Percentiles rank a stretch among this genome's conserved stretches.
phyloP scores from a whole-genome alignment of 2,329 filamentous ascomycete genomes.

The Blastomyces parvus region DNA sequence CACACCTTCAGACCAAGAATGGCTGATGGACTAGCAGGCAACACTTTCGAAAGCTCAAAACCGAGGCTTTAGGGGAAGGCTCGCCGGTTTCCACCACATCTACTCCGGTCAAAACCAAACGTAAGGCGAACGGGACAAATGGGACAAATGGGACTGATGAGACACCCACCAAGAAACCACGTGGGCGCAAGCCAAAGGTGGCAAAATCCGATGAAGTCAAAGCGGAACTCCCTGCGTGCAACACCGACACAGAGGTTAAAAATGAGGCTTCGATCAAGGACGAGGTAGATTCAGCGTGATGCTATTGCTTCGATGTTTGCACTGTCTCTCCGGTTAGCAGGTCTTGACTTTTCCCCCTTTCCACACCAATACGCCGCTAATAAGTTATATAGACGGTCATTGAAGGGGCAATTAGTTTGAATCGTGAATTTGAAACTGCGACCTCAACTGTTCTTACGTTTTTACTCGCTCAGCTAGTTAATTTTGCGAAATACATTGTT shows the following conservation, averaged over 20 bases:
- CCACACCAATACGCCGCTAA: background rate
- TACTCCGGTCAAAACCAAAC: background rate
- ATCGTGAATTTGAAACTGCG: too few relatives aligned
- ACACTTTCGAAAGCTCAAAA: conserved; percentile 15
- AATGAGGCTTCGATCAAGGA: background rate
- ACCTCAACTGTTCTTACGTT: too few relatives aligned
- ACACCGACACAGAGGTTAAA: background rate
- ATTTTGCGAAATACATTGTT: too few relatives aligned
- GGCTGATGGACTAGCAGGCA: conserved; percentile 9
- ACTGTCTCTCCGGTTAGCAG: background rate
- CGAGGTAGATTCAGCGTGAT: background rate
- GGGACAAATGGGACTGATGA: background rate
- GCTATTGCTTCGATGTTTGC: background rate
- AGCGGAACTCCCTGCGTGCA: background rate
- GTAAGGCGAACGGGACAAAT: conserved; percentile 3
- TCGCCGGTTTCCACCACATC: background rate
- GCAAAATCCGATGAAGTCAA: background rate
- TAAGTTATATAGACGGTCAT: background rate
- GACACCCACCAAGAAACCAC: conserved; percentile 12
- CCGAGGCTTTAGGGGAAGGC: background rate
- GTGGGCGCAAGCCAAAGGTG: conserved; percentile 2
- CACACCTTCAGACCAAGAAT: background rate
- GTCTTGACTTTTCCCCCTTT: background rate
- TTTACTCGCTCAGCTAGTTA: too few relatives aligned
- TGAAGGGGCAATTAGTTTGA: too few relatives aligned